Percentiles rank a stretch among this genome's conserved stretches.
These are phyloP conservation scores for Achaetomiella virescens DNA, from an alignment of 495 filamentous ascomycete species.

Conservation along the genomic window DNA sequence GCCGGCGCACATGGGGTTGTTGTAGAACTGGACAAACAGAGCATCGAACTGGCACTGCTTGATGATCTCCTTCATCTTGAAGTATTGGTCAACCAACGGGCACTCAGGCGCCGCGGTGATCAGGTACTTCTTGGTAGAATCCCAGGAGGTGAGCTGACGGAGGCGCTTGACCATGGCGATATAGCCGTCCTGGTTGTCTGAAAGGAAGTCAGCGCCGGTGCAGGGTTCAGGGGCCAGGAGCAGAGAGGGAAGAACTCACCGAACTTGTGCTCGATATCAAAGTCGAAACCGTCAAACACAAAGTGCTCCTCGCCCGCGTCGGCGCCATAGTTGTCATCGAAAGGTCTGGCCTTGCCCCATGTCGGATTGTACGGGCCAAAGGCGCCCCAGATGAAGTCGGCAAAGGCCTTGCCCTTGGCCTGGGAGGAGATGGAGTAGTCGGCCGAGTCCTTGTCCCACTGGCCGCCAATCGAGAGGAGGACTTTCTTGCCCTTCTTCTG, in stretches of 20 bases:
- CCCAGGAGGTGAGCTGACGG: slow-evolving; percentile 39
- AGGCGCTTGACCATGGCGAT: slow-evolving; percentile 47
- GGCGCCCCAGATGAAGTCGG: slow-evolving; percentile 57
- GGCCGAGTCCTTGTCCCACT: slow-evolving; percentile 14
- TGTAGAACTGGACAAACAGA: slow-evolving; percentile 69
- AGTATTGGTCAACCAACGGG: slow-evolving; percentile 45
- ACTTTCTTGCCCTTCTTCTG: slow-evolving; percentile 59
- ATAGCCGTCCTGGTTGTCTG: slow-evolving; percentile 27
- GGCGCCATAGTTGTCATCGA: slow-evolving; percentile 45
- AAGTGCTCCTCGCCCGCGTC: slow-evolving; percentile 24
- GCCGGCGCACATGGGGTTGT: slow-evolving; percentile 57
- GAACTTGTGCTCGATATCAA: slow-evolving; percentile 52
- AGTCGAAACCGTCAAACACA: slow-evolving; percentile 61
- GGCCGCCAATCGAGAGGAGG: slow-evolving; percentile 58
- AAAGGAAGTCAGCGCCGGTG: neutral
- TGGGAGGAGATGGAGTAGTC: slow-evolving; percentile 45
- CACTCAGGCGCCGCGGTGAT: slow-evolving; percentile 65
- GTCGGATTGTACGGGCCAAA: slow-evolving; percentile 50
- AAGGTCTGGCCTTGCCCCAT: slow-evolving; percentile 50
- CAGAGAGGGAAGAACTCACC: slow-evolving; percentile 17
- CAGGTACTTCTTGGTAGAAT: slow-evolving; percentile 35
- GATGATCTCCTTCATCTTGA: slow-evolving; percentile 51
- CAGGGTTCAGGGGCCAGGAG: neutral
- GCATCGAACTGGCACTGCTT: slow-evolving; percentile 50
- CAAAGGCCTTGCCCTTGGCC: slow-evolving; percentile 48